Evolutionary conservation across 768 basidiomycete species (phyloP), one percentile per base, ranked within the genome.

Genomic region (Collybiopsis confluens): DNA sequence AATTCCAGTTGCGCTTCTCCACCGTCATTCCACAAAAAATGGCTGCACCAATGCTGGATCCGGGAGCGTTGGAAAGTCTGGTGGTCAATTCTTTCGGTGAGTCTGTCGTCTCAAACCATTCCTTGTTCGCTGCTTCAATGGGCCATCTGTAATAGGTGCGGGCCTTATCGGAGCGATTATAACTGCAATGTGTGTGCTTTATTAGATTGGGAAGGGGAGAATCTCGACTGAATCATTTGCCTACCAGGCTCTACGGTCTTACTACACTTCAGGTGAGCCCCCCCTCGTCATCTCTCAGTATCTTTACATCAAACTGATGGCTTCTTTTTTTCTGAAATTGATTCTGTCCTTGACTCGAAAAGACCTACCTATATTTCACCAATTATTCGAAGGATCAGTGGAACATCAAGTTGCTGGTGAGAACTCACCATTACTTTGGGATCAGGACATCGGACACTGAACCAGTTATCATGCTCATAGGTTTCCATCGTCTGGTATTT

Each of bases 301-400:
- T 11, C 3, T 4, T 23, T 23, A 23, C 42, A 18, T 44, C 15
- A n/a, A 6, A 13, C 13, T 33, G 30, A 33, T 33, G 30, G 6
- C 5, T 33, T n/a, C n/a, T n/a, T n/a, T n/a, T n/a, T 33, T 13
- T 33, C 30, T 33, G 6, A 33, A 33, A 33, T 36, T 45, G 10
- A 30, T 38, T 20, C 8, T 28, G 35, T 9, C 13, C n/a, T 21
- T 18, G 5, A 23, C 30, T 6, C 13, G 6, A 6, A 33, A 21
- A 64, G 63, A 64, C 63, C 15, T 64, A 62, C 52, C 55, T 64
- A 37, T 64, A 62, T 48, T 64, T 55, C 42, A 50, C 60, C 13
- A 50, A 62, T 54, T 64, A 62, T 46, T 60, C 63, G 11, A 58
- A 54, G 1, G 63, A 64, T 37, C n/a, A 37, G 13, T 11, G 27